Percentiles rank a stretch among this genome's conserved stretches.
These are phyloP conservation scores for Erythrobasidium hasegawianum DNA, from an alignment of 1,284 basidiomycete genomes.

Conservation along the genomic window DNA sequence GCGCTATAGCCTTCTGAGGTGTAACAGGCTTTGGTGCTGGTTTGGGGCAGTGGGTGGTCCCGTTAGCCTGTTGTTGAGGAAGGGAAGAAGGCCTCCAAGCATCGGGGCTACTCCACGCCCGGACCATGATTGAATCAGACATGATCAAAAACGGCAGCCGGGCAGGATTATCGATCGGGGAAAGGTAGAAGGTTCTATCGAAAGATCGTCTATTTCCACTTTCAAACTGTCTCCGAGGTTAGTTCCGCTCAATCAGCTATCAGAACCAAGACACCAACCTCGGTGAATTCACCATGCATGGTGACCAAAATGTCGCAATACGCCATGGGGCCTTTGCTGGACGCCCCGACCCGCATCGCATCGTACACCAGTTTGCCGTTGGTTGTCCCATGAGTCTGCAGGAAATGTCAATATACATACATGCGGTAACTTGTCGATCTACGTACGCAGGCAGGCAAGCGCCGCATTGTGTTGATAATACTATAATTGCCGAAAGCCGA, in stretches of 20 bases:
- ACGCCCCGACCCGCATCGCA: not conserved
- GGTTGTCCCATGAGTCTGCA: not conserved
- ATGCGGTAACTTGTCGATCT: too few species aligned
- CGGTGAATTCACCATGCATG: conserved; percentile 1
- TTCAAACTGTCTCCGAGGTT: not conserved
- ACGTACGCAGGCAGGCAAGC: not conserved
- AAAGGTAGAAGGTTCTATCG: not conserved
- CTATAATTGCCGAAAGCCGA: not conserved
- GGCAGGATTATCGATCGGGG: not conserved
- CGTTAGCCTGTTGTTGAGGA: not conserved
- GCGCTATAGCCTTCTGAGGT: too few species aligned
- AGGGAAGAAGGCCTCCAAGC: not conserved
- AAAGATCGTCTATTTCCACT: not conserved
- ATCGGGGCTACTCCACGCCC: not conserved
- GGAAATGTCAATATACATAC: too few species aligned
- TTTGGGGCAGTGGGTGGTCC: too few species aligned
- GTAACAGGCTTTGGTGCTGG: too few species aligned
- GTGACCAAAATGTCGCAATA: not conserved
- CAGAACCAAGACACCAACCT: too few species aligned
- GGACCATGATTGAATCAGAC: conserved; percentile 1
- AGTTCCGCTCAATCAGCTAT: too few species aligned
- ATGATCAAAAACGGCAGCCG: not conserved
- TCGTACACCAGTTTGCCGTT: not conserved
- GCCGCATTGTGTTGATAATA: not conserved
- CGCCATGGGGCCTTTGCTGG: not conserved